Base-by-base conservation (phyloP, 768 basidiomycete species). In the Leccinum olivaceopallidum region DNA sequence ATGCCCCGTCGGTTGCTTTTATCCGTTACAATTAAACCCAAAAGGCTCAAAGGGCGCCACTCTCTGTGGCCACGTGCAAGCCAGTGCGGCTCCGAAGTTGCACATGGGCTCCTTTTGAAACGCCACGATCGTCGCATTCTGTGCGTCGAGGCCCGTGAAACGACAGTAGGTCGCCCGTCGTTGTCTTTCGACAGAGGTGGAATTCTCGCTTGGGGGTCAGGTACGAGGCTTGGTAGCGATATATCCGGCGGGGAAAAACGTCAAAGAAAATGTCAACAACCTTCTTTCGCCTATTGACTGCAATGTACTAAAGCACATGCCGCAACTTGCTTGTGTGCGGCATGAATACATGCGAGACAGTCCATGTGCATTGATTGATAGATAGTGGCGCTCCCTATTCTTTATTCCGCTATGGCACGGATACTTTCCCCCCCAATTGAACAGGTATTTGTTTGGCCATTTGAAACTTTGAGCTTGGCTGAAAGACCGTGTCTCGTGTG, bases 1-100 rank as follows among this genome's bases (percentile, higher is more conserved):
- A 34, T 5, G 34, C 34, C 34, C 32, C 1, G 16, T 39, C n/a
- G 34, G 47, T 30, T 10, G 18, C 37, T 20, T 36, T n/a, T 5
- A 18, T 53, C 51, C 57, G 50, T 53, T 22, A 1, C 51, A 52
- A 55, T 56, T 30, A 50, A 59, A 55, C 34, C 54, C 54, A 53
- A 56, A 64, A 63, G 36, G 36, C 49, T 63, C 42, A 8, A 18
- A 22, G 49, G 3, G 18, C 51, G 28, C 51, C 5, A 26, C 10
- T 10, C n/a, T 14, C 13, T 32, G 6, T 26, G 30, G 34, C 18
- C 20, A 24, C 32, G 10, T 37, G 36, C 14, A 42, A 42, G 24
- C 18, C 44, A 42, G 50, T 10, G 14, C 28, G 28, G 14, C 24
- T 42, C 39, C 39, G 12, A 30, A 30, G 30, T 28, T 53, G 5